Conservation (phyloP, 495 filamentous ascomycete genomes). For the Bryoglossum gracile region DNA sequence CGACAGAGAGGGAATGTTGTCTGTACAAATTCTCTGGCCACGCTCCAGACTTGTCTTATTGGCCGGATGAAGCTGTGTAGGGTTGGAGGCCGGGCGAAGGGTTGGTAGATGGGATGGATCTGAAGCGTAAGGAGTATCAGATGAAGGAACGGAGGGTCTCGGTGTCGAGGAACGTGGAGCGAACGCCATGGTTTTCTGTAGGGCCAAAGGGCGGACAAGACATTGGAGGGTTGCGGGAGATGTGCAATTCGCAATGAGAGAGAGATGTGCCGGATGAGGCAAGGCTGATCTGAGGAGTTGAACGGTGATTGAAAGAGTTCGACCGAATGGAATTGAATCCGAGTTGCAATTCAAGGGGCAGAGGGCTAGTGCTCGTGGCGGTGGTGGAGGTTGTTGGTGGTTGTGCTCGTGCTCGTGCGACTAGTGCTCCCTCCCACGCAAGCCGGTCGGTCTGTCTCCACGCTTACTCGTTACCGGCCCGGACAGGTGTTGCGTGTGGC, state of each 20-base stretch:
- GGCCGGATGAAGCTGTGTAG: constrained; percentile 1
- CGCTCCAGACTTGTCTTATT: background rate
- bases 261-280: constrained; percentile 13
- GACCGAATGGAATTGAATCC: background rate
- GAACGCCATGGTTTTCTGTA: constrained; percentile 21
- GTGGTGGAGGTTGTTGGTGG: too few relatives aligned
- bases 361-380: too few relatives aligned
- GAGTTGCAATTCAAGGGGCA: constrained; percentile 3
- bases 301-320: too few relatives aligned
- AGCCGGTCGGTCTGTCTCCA: too few relatives aligned
- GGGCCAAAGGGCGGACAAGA: constrained; percentile 12
- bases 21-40: background rate
- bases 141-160: constrained; percentile 9
- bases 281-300: constrained; percentile 5
- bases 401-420: too few relatives aligned
- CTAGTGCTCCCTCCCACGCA: too few relatives aligned
- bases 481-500: too few relatives aligned
- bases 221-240: constrained; percentile 19
- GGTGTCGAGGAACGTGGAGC: constrained; percentile 1
- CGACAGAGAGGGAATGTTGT: constrained; percentile 9
- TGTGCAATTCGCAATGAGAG: constrained; percentile 19
- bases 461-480: too few relatives aligned
- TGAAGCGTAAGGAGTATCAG: constrained; percentile 23
- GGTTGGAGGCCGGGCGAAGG: too few relatives aligned
- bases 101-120: constrained; percentile 16